Percentiles rank a stretch among this genome's conserved stretches.
Evolutionary conservation across 805 yeast species (phyloP).

Genomic region (Schwanniomyces pseudopolymorphus): DNA sequence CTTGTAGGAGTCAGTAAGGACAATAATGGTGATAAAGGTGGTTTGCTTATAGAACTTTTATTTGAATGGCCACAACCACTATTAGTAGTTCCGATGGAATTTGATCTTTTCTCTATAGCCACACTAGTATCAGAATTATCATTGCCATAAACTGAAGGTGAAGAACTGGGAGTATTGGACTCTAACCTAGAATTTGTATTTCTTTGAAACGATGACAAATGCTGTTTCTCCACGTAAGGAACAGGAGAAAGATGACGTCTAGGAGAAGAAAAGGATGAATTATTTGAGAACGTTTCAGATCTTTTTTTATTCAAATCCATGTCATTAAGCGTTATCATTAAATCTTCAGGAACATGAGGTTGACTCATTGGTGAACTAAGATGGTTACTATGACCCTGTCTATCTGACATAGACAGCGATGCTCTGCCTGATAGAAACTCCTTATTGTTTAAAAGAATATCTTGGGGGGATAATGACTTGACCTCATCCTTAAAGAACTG

Average conservation of each 20-base stretch:
- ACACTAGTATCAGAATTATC: constrained; percentile 4
- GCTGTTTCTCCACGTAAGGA: constrained; percentile 44
- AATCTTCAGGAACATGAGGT: constrained; percentile 16
- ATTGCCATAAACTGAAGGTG: constrained; percentile 15
- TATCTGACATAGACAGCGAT: constrained; percentile 1
- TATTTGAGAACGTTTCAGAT: constrained; percentile 17
- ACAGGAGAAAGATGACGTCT: constrained; percentile 59
- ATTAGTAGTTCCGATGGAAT: constrained; percentile 16
- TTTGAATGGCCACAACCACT: constrained; percentile 5
- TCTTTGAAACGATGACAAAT: constrained; percentile 62
- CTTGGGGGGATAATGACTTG: constrained; percentile 46
- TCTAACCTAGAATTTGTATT: constrained; percentile 30
- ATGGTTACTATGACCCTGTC: not conserved
- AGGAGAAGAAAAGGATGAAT: constrained; percentile 47
- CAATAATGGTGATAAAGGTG: constrained; percentile 79
- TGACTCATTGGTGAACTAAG: not conserved
- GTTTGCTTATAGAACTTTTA: constrained; percentile 30
- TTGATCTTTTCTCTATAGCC: constrained; percentile 15
- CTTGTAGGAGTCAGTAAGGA: constrained; percentile 59
- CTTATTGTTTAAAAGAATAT: constrained; percentile 24
- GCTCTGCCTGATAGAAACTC: not conserved
- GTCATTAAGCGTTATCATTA: constrained; percentile 26
- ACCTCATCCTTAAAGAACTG: constrained; percentile 10
- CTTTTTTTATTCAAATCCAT: constrained; percentile 24
- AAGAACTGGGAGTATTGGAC: constrained; percentile 48